Evolutionary conservation across 2,329 filamentous ascomycete species (phyloP), one percentile per base, ranked within the genome.

Genomic region (Penicillium janthinellum): DNA sequence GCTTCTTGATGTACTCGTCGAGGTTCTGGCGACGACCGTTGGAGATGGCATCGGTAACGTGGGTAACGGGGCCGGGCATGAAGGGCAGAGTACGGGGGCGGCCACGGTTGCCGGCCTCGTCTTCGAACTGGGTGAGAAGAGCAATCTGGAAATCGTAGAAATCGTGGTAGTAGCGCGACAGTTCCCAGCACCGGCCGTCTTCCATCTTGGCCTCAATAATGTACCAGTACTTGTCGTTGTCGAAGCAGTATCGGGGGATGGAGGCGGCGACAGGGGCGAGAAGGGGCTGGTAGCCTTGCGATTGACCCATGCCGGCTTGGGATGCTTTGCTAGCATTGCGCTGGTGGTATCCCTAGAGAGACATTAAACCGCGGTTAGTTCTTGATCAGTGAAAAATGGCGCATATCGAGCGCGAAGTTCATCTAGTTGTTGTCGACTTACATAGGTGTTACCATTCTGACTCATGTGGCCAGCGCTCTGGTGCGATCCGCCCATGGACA

Each of bases 81-180:
- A 96, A 98, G 1, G 95, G 95, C 12, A 99, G 79, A 8, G 90
- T 92, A 57, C 95, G 89, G 72, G 90, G 88, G 71, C 92, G 80
- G 47, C 89, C 89, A 17, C 88, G 90, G 71, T 96, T 95, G 56
- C 95, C 95, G 39, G 95, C 94, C 77, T 98, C 95, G 38, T 90
- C 88, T 22, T 95, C 94, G 71, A 97, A 98, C 48, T 86, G 91
- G 47, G 92, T 94, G 51, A 99, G 86, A 8, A 99, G 87, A 35
- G 92, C 91, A 72, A 98, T 98, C 75, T 99, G 95, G 75, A 98
- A 94, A 76, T 98, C 95, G 78, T 98, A 99, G 73, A 99, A 99
- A 79, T 98, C 95, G 75, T 98, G 92, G 72, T 99, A 99, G 72
- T 96, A 95, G 64, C 95, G 88, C 41, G 92, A 94, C 52, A 99